These are phyloP conservation scores for Takashimella koratensis DNA, from an alignment of 1,284 basidiomycete species.

Conservation along the genomic window DNA sequence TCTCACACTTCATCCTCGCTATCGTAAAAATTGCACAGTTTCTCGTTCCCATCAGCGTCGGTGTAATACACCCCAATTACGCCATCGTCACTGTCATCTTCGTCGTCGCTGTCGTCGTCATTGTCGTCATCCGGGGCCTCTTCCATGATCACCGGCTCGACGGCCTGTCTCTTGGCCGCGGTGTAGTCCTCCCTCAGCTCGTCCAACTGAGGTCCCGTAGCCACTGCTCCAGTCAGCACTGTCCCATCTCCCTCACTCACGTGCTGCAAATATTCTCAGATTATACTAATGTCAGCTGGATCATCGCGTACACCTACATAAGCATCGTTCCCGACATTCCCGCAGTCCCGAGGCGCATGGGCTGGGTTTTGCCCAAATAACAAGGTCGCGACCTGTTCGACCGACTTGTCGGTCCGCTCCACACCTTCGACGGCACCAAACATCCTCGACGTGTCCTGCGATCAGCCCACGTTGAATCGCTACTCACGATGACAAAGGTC, in stretches of 20 bases:
- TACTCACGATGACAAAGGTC: conserved; percentile 31
- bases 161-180: background rate
- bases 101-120: conserved; percentile 3
- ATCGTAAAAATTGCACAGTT: conserved; percentile 10
- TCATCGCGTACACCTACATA: conserved; percentile 18
- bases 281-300: conserved; percentile 16
- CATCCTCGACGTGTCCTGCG: conserved; percentile 35
- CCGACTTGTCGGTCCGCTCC: conserved; percentile 13
- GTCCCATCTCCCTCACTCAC: conserved; percentile 9
- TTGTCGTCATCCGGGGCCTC: conserved; percentile 1
- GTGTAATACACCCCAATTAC: conserved; percentile 17
- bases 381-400: conserved; percentile 20
- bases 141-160: background rate
- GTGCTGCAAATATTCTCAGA: conserved; percentile 21
- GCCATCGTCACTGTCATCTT: conserved; percentile 2
- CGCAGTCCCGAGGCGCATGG: conserved; percentile 14
- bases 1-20: conserved; percentile 1
- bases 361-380: conserved; percentile 21
- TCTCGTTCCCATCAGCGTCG: background rate
- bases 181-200: conserved; percentile 20
- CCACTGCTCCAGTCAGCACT: conserved; percentile 11
- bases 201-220: conserved; percentile 19
- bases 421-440: conserved; percentile 31
- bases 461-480: background rate
- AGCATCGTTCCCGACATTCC: conserved; percentile 38